phyloP scores from a whole-genome alignment of 2,329 filamentous ascomycete species.

The Grosmannia clavigera region DNA sequence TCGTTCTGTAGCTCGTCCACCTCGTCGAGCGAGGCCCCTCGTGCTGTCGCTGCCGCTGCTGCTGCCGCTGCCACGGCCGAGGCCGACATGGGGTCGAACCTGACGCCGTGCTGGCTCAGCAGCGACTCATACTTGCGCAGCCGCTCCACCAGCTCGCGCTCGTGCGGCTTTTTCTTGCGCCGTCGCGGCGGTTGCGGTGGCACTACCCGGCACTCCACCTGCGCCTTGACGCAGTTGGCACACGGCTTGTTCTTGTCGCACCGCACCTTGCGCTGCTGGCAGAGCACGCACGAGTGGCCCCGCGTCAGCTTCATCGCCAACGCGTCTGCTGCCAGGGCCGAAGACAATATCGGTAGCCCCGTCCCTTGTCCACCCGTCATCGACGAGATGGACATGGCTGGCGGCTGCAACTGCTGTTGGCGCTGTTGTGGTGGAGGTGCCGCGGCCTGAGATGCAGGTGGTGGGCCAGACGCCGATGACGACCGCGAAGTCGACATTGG shows the following conservation, averaged over 20 bases:
- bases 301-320: conserved; percentile 42
- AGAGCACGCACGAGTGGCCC: conserved; percentile 55
- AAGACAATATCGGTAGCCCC: background rate
- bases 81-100: conserved; percentile 52
- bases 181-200: conserved; percentile 44
- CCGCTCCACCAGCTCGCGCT: conserved; percentile 58
- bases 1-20: conserved; percentile 44
- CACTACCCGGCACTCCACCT: conserved; percentile 48
- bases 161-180: conserved; percentile 52
- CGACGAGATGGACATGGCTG: conserved; percentile 11
- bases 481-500: background rate
- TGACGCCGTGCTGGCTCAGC: conserved; percentile 51
- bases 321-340: conserved; percentile 20
- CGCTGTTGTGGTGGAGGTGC: background rate
- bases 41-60: background rate
- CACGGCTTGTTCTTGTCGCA: conserved; percentile 65
- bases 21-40: conserved; percentile 28
- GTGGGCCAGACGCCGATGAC: background rate
- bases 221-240: conserved; percentile 52
- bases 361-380: background rate
- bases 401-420: conserved; percentile 1
- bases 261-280: conserved; percentile 64
- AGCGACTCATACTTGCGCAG: conserved; percentile 56
- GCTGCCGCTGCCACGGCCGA: conserved; percentile 13
- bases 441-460: conserved; percentile 1